Conservation (phyloP, 2,329 filamentous ascomycete genomes). For the Pleomassaria siparia region DNA sequence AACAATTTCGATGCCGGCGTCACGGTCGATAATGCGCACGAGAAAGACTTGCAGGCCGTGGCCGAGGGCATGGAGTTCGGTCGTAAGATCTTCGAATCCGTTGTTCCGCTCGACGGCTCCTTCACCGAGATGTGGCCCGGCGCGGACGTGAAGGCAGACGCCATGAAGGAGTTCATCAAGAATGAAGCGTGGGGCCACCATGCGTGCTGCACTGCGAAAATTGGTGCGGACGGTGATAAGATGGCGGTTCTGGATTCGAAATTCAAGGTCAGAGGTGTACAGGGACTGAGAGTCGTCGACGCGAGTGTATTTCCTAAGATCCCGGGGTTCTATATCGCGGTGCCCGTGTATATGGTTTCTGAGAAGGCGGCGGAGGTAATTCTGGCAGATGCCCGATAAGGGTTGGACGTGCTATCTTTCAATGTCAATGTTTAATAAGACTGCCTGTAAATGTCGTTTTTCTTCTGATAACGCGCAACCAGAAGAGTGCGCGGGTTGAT, state of each 20-base stretch:
- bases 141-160: conserved; percentile 45
- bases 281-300: conserved; percentile 62
- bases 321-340: conserved; percentile 54
- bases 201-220: conserved; percentile 57
- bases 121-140: conserved; percentile 56
- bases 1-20: conserved; percentile 47
- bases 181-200: conserved; percentile 53
- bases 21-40: conserved; percentile 59
- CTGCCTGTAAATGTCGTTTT: too few species aligned
- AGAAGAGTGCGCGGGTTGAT: too few species aligned
- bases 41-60: conserved; percentile 55
- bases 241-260: conserved; percentile 59
- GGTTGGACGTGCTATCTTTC: too few species aligned
- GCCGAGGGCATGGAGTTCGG: conserved; percentile 58
- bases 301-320: conserved; percentile 60
- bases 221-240: conserved; percentile 56
- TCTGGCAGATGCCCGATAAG: too few species aligned
- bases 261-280: conserved; percentile 59
- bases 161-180: conserved; percentile 38
- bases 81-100: conserved; percentile 44
- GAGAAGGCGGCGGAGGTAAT: too few species aligned
- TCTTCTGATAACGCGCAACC: too few species aligned
- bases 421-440: too few species aligned
- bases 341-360: conserved; percentile 46
- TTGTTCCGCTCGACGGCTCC: conserved; percentile 46